Evolutionary conservation across 345 rosid species (phyloP).

Genomic region (Citrus maxima): DNA sequence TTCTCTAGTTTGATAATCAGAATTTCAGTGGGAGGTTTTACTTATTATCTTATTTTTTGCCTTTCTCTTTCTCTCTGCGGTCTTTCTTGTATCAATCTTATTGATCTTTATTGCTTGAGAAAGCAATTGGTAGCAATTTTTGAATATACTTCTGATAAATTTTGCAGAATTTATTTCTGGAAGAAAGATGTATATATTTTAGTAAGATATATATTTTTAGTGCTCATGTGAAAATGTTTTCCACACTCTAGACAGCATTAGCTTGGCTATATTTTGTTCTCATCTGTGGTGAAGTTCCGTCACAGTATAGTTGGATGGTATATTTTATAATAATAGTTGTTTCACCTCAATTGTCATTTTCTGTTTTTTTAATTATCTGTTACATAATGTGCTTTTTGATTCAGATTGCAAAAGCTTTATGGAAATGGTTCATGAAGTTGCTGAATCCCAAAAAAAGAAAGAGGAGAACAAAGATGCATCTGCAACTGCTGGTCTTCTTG

Average conservation of each 20-base stretch:
- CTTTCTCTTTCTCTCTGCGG: not conserved
- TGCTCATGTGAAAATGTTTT: not conserved
- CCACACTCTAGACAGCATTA: not conserved
- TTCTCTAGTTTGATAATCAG: not conserved
- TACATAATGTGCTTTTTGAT: not conserved
- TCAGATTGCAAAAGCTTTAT: slow-evolving; percentile 85
- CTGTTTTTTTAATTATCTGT: not conserved
- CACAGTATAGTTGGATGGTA: not conserved
- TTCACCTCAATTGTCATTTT: not conserved
- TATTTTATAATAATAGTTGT: not conserved
- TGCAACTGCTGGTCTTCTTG: slow-evolving; percentile 68
- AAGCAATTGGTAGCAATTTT: not conserved
- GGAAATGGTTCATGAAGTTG: slow-evolving; percentile 74
- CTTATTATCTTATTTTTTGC: not conserved
- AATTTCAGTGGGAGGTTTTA: not conserved
- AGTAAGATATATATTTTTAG: not conserved
- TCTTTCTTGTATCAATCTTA: not conserved
- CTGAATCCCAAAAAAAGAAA: slow-evolving; percentile 51
- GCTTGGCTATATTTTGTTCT: not conserved
- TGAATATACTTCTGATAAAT: not conserved
- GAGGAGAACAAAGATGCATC: slow-evolving; percentile 69
- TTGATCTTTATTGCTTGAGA: not conserved
- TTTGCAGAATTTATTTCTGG: not conserved
- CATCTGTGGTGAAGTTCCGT: not conserved
- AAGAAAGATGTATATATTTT: too few relatives aligned